phyloP scores from a whole-genome alignment of 169 alveolate genomes.

The Plasmodium vivax region DNA sequence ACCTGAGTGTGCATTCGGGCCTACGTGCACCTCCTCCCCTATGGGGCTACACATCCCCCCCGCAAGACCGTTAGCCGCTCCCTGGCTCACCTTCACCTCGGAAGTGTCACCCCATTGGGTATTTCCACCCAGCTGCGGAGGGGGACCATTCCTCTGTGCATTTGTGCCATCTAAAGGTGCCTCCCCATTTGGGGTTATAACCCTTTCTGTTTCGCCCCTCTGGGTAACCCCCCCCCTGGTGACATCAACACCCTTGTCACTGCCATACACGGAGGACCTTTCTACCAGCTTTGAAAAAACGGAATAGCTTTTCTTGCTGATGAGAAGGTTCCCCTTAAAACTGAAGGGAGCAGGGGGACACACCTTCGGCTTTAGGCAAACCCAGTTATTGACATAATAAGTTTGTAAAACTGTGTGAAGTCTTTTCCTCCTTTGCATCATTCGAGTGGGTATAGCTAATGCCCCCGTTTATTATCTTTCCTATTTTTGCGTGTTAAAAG shows the following conservation, averaged over 20 bases:
- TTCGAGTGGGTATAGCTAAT: not conserved
- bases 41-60: not conserved
- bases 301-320: not conserved
- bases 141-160: not conserved
- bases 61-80: not conserved
- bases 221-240: not conserved
- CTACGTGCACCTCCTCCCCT: not conserved
- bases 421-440: conserved; percentile 1
- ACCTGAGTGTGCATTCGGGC: not conserved
- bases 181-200: not conserved
- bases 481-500: not conserved
- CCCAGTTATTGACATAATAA: not conserved
- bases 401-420: not conserved
- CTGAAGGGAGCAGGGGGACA: not conserved
- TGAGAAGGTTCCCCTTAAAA: not conserved
- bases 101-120: not conserved
- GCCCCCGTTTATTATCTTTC: not conserved
- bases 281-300: not conserved
- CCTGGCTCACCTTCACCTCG: not conserved
- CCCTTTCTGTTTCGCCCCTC: not conserved
- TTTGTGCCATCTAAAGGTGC: not conserved
- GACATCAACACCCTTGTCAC: not conserved
- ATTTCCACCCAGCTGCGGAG: not conserved
- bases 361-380: not conserved
- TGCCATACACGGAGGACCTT: not conserved